Conservation (phyloP, 1,284 basidiomycete species). For the Tilletia horrida region DNA sequence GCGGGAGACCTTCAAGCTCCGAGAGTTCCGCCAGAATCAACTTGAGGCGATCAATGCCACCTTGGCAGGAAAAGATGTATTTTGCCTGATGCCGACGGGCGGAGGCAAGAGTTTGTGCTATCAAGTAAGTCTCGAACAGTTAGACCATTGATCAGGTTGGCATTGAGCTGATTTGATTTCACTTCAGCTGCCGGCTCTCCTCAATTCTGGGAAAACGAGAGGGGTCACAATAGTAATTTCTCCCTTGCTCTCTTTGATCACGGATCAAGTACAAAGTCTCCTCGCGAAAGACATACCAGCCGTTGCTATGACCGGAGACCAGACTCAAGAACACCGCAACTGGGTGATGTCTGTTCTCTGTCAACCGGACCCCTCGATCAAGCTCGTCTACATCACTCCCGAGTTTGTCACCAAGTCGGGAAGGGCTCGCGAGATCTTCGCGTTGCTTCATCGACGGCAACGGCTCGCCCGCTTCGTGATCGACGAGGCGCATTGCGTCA, state of each 20-base stretch:
- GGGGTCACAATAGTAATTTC: conserved; percentile 82
- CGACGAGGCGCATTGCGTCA: conserved; percentile 93
- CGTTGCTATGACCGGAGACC: conserved; percentile 69
- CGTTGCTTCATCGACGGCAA: conserved; percentile 62
- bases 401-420: conserved; percentile 63
- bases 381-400: conserved; percentile 87
- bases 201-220: conserved; percentile 71
- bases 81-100: conserved; percentile 94
- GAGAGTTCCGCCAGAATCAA: conserved; percentile 76
- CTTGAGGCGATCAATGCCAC: conserved; percentile 79
- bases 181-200: conserved; percentile 71
- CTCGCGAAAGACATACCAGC: conserved; percentile 68
- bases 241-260: conserved; percentile 83
- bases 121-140: conserved; percentile 53
- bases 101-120: conserved; percentile 76
- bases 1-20: conserved; percentile 67
- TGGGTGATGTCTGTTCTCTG: conserved; percentile 58
- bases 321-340: conserved; percentile 55
- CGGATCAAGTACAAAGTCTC: conserved; percentile 80
- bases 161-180: background rate
- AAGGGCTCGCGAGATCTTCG: conserved; percentile 62
- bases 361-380: conserved; percentile 30
- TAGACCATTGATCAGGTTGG: background rate
- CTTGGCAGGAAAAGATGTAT: conserved; percentile 77
- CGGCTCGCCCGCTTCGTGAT: conserved; percentile 84